Percentiles rank a stretch among this genome's conserved stretches.
Evolutionary conservation across 768 basidiomycete species (phyloP).

Genomic region (Boletus pseudopeckii): DNA sequence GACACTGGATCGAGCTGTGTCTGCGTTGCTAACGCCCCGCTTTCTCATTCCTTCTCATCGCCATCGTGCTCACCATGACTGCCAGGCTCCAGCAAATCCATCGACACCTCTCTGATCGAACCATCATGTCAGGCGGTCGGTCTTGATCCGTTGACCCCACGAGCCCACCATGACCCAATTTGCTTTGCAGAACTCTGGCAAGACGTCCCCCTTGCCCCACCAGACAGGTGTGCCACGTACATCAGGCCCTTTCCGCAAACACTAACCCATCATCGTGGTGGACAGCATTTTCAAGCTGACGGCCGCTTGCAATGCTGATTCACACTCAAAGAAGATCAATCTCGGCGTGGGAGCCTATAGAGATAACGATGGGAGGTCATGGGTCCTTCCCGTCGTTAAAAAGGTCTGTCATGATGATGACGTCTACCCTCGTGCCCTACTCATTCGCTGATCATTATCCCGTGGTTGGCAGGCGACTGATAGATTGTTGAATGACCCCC

Average conservation of each 20-base stretch:
- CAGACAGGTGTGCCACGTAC: conserved; percentile 59
- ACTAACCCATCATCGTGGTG: conserved; percentile 8
- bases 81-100: conserved; percentile 59
- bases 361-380: conserved; percentile 83
- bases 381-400: conserved; percentile 89
- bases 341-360: conserved; percentile 92
- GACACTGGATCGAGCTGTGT: neutral
- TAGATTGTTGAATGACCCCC: conserved; percentile 62
- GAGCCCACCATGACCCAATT: neutral
- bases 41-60: neutral
- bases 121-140: conserved; percentile 55
- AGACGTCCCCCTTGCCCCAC: conserved; percentile 75
- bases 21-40: neutral
- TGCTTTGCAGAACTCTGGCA: conserved; percentile 64
- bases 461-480: conserved; percentile 58
- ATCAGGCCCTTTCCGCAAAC: neutral
- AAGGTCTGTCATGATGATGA: conserved; percentile 51
- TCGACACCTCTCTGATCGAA: conserved; percentile 45
- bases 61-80: conserved; percentile 39
- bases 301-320: conserved; percentile 82
- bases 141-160: conserved; percentile 8
- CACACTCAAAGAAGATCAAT: conserved; percentile 77
- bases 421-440: neutral
- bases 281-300: conserved; percentile 87
- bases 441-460: neutral